phyloP scores from a whole-genome alignment of 2,329 filamentous ascomycete genomes.

The Aspergillus transmontanensis region DNA sequence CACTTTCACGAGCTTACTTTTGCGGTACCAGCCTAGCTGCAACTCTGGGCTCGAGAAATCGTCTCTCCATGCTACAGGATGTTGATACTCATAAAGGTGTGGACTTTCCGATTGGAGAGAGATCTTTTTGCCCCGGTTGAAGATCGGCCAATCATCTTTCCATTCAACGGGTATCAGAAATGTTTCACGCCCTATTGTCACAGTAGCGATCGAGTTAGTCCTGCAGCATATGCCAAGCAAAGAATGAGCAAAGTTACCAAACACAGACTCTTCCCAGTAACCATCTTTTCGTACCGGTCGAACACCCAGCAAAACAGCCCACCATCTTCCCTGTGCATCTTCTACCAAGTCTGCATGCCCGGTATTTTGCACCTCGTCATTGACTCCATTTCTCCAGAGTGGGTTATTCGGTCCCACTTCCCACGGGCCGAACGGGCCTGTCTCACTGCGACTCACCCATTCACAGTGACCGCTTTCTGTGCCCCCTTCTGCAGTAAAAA shows the following conservation, averaged over 20 bases:
- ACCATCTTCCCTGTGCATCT: constrained; percentile 50
- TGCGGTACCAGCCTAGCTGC: constrained; percentile 41
- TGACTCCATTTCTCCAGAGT: constrained; percentile 54
- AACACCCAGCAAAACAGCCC: constrained; percentile 52
- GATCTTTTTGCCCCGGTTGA: constrained; percentile 52
- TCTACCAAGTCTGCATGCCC: constrained; percentile 55
- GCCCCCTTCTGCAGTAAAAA: constrained; percentile 58
- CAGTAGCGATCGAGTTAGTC: background rate
- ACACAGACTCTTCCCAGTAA: constrained; percentile 44
- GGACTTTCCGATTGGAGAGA: constrained; percentile 31
- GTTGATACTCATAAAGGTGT: constrained; percentile 23
- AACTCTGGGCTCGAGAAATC: constrained; percentile 32
- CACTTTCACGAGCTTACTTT: constrained; percentile 34
- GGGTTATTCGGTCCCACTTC: constrained; percentile 61
- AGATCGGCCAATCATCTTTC: constrained; percentile 55
- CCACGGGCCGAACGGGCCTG: constrained; percentile 62
- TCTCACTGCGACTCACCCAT: constrained; percentile 59
- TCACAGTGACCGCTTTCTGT: constrained; percentile 63
- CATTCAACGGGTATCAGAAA: constrained; percentile 55
- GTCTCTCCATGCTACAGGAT: constrained; percentile 34
- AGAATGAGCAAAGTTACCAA: constrained; percentile 35
- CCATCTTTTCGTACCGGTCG: constrained; percentile 37
- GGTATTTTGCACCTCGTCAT: constrained; percentile 54
- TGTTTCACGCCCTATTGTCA: constrained; percentile 49
- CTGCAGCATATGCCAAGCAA: background rate